Evolutionary conservation across 441 rosid species (phyloP), one percentile per base, ranked within the genome.

Genomic region (Pelargonium citronellum): DNA sequence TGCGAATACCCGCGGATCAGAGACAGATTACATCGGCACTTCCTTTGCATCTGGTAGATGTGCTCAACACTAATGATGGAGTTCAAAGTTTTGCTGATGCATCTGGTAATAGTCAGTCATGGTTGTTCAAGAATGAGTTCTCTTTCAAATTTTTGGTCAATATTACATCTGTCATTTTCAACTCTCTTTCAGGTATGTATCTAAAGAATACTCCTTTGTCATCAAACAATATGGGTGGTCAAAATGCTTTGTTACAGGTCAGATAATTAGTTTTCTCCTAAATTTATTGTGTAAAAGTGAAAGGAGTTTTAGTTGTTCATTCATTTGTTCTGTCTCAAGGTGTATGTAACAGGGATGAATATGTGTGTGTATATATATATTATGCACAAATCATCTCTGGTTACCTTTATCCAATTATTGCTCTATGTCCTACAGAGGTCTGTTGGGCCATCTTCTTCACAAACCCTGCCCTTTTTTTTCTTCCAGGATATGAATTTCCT

Each of bases 11-110:
- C 73, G 87, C 81, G 73, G 98, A 95, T 68, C 95, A 92, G 78
- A 88, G 92, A 80, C 94, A 88, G 82, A 75, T 85, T 16, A 83
- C 90, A 67, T 80, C 91, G 72, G 78, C 91, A 67, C 96, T 92
- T 79, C 99, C 99, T 44, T 73, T 84, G 76, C 97, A 91, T 86
- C 82, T 95, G 64, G 89, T 84, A 19, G 97, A 88, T 73, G 88
- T 91, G 75, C 83, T 92, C 66, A 72, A 83, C 73, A 79, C 75
- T 53, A 77, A 74, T 27, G 92, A 89, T 67, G 91, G 89, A 76
- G 77, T 81, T 80, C 92, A 78, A 73, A 69, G 55, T 49, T 72
- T 91, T 78, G 68, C 85, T 47, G 92, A 91, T 81, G 34, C 82
- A 68, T 82, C 91, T 61, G 90, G 88, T 89, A 83, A 72, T 61